phyloP scores from a whole-genome alignment of 2,329 filamentous ascomycete genomes.

The Bipolaris sorokiniana region DNA sequence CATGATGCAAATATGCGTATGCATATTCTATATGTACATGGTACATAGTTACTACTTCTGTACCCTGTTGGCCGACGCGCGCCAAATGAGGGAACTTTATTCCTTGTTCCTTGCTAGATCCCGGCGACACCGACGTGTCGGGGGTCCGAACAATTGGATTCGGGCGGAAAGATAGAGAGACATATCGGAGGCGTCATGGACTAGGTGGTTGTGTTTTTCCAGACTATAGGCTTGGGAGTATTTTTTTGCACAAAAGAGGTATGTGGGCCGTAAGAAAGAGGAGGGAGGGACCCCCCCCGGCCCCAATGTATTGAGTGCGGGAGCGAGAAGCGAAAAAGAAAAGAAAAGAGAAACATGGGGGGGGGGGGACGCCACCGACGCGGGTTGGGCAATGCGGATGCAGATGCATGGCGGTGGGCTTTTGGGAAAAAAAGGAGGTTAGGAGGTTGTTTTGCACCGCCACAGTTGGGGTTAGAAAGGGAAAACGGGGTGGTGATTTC shows the following conservation, averaged over 20 bases:
- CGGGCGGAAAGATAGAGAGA: not conserved
- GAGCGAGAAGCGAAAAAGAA: constrained; percentile 1
- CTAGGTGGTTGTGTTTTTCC: constrained; percentile 11
- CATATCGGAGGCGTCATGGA: not conserved
- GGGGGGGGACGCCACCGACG: no score
- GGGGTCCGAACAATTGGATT: not conserved
- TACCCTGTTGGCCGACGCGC: no score
- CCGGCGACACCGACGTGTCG: no score
- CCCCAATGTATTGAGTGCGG: constrained; percentile 5
- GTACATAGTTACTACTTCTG: no score
- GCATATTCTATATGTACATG: no score
- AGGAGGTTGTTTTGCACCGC: constrained; percentile 7
- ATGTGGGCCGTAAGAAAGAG: constrained; percentile 5
- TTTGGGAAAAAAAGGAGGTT: not conserved
- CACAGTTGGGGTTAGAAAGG: constrained; percentile 7
- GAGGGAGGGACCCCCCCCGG: not conserved
- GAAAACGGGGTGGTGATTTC: not conserved
- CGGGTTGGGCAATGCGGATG: no score
- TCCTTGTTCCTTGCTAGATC: no score
- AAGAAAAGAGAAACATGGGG: not conserved
- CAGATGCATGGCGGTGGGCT: no score
- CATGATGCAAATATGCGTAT: no score
- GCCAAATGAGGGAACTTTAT: no score
- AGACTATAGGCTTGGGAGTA: constrained; percentile 7
- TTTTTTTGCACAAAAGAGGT: constrained; percentile 4